Percentiles rank a stretch among this genome's conserved stretches.
These are phyloP conservation scores for Termitomyces sp. DNA, from an alignment of 768 basidiomycete species.

Conservation along the genomic window DNA sequence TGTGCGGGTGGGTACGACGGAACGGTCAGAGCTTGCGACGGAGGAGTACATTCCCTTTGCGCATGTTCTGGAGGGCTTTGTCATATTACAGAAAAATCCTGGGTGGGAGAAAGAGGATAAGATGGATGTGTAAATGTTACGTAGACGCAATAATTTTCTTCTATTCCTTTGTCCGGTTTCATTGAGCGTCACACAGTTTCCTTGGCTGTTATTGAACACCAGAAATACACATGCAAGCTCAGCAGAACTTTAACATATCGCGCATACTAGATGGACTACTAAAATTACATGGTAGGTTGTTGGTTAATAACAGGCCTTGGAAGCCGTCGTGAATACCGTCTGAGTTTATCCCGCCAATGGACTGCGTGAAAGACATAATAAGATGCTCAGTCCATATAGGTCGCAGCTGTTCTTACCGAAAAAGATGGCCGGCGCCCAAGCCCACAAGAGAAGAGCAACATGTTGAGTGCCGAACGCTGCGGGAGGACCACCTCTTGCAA, in stretches of 20 bases:
- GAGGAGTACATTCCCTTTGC: slow-evolving; percentile 94
- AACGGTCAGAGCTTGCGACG: slow-evolving; percentile 93
- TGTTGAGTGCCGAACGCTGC: slow-evolving; percentile 63
- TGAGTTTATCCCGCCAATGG: neutral
- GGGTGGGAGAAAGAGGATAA: slow-evolving; percentile 84
- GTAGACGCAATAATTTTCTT: slow-evolving; percentile 7
- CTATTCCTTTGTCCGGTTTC: neutral
- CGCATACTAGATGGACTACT: neutral
- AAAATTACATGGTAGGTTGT: neutral
- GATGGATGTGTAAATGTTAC: slow-evolving; percentile 59
- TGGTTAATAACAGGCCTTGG: neutral
- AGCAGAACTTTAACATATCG: neutral
- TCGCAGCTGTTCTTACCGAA: slow-evolving; percentile 36
- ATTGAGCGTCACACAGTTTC: neutral
- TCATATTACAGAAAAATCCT: slow-evolving; percentile 88
- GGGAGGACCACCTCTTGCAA: slow-evolving; percentile 34
- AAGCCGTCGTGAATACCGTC: neutral
- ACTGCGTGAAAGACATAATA: neutral
- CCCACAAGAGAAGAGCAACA: slow-evolving; percentile 50
- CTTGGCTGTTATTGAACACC: neutral
- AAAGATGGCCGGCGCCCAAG: slow-evolving; percentile 54
- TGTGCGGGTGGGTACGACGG: slow-evolving; percentile 90
- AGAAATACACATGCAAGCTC: neutral
- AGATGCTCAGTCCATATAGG: neutral
- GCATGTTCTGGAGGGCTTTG: slow-evolving; percentile 88